Base-by-base conservation (phyloP, 2,329 filamentous ascomycete genomes). In the Alternaria solani region DNA sequence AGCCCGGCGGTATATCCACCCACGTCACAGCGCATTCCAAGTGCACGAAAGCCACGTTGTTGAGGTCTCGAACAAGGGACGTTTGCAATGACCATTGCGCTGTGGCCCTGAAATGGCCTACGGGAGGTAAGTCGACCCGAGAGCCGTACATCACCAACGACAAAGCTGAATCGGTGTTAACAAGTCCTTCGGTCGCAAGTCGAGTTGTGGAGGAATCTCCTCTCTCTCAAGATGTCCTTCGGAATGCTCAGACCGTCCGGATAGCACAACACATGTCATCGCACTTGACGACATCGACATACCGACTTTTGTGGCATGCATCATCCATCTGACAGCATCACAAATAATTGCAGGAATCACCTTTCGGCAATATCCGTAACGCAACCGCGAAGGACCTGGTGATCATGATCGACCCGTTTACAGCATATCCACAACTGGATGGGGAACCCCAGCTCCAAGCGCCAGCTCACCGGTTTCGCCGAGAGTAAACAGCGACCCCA, bases 341-440 rank as follows among this genome's bases (percentile, higher is more conserved):
- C 39, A 9, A 53, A 44, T 38, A 25, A 23, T 14, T 34, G 23
- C 26, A 43, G 28, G 7, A 12, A 25, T 42, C 14, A 14, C 20
- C 23, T 44, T 23, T 53, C 36, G 30, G 51, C 41, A 48, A 26
- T 44, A 32, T 55, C 55, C 47, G 48, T 25, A 60, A 52, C 16
- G 43, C 57, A 18, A 58, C 43, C 30, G 34, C 57, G 44, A 62
- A 46, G 57, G 57, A 43, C 39, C 26, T 56, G 65, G 62, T 54
- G 59, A 68, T 63, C 62, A 65, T 66, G 63, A 68, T 67, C 63
- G 52, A 61, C 63, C 66, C 66, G 62, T 61, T 62, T 52, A 47
- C 55, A 59, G 58, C 51, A 65, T 48, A 41, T 57, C 61, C 64
- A 64, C 62, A 46, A 20, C 28, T 38, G 41, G 46, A 61, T 49